Percentiles rank a stretch among this genome's conserved stretches.
Conservation (phyloP, 2,329 filamentous ascomycete species). For the Claviceps paspali region DNA sequence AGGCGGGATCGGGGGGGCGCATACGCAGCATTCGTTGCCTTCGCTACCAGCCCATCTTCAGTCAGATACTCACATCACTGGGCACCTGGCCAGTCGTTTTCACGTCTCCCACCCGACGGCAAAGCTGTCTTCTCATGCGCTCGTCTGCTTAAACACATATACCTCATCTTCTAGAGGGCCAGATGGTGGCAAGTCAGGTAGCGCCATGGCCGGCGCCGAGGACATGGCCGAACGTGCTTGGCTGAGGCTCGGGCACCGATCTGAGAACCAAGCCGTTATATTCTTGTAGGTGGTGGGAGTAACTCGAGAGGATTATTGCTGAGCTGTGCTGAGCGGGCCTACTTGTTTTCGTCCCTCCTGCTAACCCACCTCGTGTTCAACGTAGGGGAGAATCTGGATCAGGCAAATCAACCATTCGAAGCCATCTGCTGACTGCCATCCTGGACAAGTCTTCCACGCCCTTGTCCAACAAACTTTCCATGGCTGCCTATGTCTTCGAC, state of each 20-base stretch:
- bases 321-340: no score
- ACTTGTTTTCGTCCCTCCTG: no score
- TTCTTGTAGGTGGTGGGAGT: conserved; percentile 62
- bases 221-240: conserved; percentile 80
- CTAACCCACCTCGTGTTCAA: conserved; percentile 6
- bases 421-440: conserved; percentile 72
- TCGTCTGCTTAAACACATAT: conserved; percentile 90
- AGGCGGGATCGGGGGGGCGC: conserved; percentile 41
- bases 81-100: conserved; percentile 75
- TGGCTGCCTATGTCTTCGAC: conserved; percentile 91
- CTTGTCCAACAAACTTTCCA: conserved; percentile 80
- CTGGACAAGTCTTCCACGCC: conserved; percentile 85
- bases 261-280: conserved; percentile 83
- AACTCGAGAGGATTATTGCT: no score
- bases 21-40: conserved; percentile 74
- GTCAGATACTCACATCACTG: conserved; percentile 64
- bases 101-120: conserved; percentile 84
- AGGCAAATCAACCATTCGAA: conserved; percentile 87
- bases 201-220: conserved; percentile 82
- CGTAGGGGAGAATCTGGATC: conserved; percentile 83
- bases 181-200: conserved; percentile 83
- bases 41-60: conserved; percentile 73
- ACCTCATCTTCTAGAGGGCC: conserved; percentile 75
- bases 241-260: conserved; percentile 69
- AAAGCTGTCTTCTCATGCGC: conserved; percentile 74